phyloP scores from a whole-genome alignment of 371 early-diverging fungal species.

The Catenaria anguillulae region DNA sequence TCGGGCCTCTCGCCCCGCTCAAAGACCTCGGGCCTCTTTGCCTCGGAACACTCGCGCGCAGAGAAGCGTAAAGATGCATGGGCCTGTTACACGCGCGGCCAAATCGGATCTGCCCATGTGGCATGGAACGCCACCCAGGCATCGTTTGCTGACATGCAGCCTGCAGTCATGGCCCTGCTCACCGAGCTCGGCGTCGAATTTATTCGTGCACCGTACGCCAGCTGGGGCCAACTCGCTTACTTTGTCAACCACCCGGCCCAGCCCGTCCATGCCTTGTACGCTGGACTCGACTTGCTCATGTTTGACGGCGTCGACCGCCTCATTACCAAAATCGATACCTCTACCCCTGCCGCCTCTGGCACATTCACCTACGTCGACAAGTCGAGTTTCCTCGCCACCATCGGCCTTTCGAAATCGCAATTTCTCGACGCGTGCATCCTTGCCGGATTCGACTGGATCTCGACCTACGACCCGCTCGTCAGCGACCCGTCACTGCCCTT shows the following conservation, averaged over 20 bases:
- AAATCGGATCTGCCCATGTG: constrained; percentile 38
- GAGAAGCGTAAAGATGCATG: constrained; percentile 47
- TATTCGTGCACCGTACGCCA: constrained; percentile 67
- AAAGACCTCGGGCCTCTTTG: constrained; percentile 42
- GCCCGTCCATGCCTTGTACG: constrained; percentile 52
- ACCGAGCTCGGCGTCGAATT: constrained; percentile 46
- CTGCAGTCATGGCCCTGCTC: constrained; percentile 52
- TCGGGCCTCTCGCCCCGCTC: constrained; percentile 48
- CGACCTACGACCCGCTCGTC: constrained; percentile 51
- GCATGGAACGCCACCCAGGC: constrained; percentile 38
- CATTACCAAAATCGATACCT: constrained; percentile 41
- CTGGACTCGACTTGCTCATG: constrained; percentile 56
- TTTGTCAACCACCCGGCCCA: constrained; percentile 51
- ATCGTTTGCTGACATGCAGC: constrained; percentile 15
- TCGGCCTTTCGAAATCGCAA: constrained; percentile 53
- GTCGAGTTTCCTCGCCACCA: constrained; percentile 40
- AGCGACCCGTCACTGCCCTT: background rate
- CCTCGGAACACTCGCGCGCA: constrained; percentile 46
- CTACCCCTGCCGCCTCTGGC: constrained; percentile 22
- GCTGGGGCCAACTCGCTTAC: constrained; percentile 69
- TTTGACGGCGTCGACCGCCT: constrained; percentile 57
- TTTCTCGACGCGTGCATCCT: constrained; percentile 67
- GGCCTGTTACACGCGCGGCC: constrained; percentile 51
- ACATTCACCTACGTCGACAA: constrained; percentile 53
- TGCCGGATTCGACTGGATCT: constrained; percentile 60